A percentile compares a stretch with the other conserved stretches of the same genome.
Evolutionary conservation across 2,329 filamentous ascomycete genomes (phyloP).

Genomic region (Fusarium virguliforme): DNA sequence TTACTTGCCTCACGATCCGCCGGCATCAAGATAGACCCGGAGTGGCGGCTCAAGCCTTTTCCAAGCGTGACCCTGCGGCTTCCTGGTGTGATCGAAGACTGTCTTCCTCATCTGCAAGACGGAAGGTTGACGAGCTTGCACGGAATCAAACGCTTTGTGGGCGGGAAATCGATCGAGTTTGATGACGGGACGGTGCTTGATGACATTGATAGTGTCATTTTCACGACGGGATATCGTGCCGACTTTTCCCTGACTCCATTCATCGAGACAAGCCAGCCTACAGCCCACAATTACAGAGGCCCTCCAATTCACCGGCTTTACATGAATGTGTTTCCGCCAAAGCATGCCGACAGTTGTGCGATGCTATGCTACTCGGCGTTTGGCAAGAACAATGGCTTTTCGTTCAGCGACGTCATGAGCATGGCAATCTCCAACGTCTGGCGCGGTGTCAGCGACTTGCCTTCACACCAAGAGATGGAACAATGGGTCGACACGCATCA

Average conservation of each 20-base stretch:
- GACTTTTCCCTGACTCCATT: conserved; percentile 35
- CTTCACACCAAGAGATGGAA: conserved; percentile 13
- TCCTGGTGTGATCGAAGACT: conserved; percentile 27
- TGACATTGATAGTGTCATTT: conserved; percentile 24
- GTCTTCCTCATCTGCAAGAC: conserved; percentile 23
- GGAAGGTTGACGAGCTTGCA: conserved; percentile 29
- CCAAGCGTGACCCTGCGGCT: conserved; percentile 17
- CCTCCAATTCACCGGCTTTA: conserved; percentile 18
- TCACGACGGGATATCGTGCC: conserved; percentile 18
- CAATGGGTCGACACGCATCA: conserved; percentile 34
- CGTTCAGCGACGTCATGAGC: conserved; percentile 40
- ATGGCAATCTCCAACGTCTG: conserved; percentile 36
- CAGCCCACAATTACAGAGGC: not conserved
- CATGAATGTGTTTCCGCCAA: conserved; percentile 34
- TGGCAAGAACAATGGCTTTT: conserved; percentile 37
- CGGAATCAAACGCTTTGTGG: conserved; percentile 16
- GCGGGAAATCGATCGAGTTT: conserved; percentile 33
- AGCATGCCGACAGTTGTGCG: conserved; percentile 28
- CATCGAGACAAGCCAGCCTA: conserved; percentile 13
- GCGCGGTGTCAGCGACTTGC: conserved; percentile 25
- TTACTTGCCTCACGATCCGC: conserved; percentile 17
- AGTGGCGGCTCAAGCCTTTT: conserved; percentile 28
- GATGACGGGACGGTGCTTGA: conserved; percentile 33
- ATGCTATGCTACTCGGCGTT: conserved; percentile 37
- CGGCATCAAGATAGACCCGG: conserved; percentile 10